Base-by-base conservation (phyloP, 1,284 basidiomycete species). In the Puccinia novopanici region DNA sequence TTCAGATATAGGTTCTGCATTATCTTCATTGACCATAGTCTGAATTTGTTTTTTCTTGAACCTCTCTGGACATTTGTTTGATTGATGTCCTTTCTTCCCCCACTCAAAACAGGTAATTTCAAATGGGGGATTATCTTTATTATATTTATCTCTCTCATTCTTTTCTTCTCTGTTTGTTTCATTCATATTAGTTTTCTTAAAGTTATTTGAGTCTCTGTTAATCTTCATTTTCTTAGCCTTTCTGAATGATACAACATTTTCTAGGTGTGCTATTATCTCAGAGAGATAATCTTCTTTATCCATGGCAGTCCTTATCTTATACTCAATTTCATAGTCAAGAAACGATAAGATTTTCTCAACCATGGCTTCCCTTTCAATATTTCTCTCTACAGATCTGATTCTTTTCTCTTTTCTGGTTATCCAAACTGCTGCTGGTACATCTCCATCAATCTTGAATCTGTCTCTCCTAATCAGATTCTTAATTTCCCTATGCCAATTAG, bases 41-140 rank as follows among this genome's bases (percentile, higher is more conserved):
- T 57, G 55, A 22, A 65, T 57, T 3, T n/a, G 8, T 4, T 57
- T 57, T 24, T 57, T 57, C n/a, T 57, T 57, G 2, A 9, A n/a
- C 10, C n/a, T 65, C 40, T 65, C 40, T 65, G 61, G 34, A 34
- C 34, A 65, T 19, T 65, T 65, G 5, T 15, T 65, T 2, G 61
- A 4, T 40, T 37, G 37, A 19, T 65, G 34, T 13, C 61, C 61
- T 65, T 65, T 45, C n/a, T 65, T 65, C 19, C 61, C 61, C 10
- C 61, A 65, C 3, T 37, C 40, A 65, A 40, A 40, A n/a, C 61
- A 65, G 24, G 55, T 57, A 13, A 57, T 57, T 57, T 57, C 55
- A 24, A 19, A 54, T 19, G 55, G 3, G 24, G 8, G 19, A 10
- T 24, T n/a, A n/a, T n/a, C n/a, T 6, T 27, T 27, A 27, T 57